Evolutionary conservation across 371 early-diverging fungal species (phyloP).

Genomic region (Enterospora canceri): DNA sequence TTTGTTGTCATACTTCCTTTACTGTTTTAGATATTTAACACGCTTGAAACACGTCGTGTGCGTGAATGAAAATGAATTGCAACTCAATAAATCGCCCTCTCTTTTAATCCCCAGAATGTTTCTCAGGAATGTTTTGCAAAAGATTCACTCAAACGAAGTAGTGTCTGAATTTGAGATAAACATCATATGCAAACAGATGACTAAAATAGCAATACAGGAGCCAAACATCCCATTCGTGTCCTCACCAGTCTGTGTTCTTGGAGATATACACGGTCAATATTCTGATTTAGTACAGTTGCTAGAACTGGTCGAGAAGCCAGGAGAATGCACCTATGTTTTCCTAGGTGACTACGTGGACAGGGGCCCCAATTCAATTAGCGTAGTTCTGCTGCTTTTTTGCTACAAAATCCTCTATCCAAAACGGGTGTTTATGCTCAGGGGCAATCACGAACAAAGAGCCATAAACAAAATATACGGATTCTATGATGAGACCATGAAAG

Average conservation of each 20-base stretch:
- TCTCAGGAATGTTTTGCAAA: background rate
- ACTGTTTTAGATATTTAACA: background rate
- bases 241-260: conserved; percentile 61
- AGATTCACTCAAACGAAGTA: conserved; percentile 1
- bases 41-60: background rate
- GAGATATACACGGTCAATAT: conserved; percentile 96
- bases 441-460: conserved; percentile 55
- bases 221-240: conserved; percentile 44
- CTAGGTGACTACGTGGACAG: conserved; percentile 57
- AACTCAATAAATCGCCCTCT: too few species aligned
- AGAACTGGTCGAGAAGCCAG: conserved; percentile 80
- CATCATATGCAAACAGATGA: conserved; percentile 37
- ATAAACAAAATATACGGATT: conserved; percentile 56
- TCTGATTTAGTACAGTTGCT: conserved; percentile 91
- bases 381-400: conserved; percentile 49
- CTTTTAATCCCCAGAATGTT: background rate
- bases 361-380: conserved; percentile 51
- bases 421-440: conserved; percentile 49
- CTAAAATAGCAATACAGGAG: conserved; percentile 49
- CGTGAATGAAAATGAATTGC: background rate
- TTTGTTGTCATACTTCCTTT: conserved; percentile 44
- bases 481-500: conserved; percentile 50
- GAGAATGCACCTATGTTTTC: conserved; percentile 47
- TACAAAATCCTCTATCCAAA: conserved; percentile 54
- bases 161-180: conserved; percentile 68